Base-by-base conservation (phyloP, 2,329 filamentous ascomycete genomes). In the Epichloe coenophiala region DNA sequence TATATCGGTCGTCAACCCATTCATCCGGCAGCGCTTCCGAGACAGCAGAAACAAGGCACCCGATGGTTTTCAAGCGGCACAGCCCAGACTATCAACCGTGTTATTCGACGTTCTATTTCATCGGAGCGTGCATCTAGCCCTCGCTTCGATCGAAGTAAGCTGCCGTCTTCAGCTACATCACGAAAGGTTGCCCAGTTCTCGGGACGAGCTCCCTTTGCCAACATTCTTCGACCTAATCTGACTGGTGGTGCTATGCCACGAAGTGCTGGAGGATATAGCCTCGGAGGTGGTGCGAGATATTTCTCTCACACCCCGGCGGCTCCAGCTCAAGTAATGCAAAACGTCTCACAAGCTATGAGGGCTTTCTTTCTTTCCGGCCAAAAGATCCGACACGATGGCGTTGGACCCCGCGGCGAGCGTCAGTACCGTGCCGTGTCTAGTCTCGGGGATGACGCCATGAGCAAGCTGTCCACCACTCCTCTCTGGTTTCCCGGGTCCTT, bases 291-390 rank as follows among this genome's bases (percentile, higher is more conserved):
- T 57, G 86, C 83, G 23, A 79, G 91, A 57, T 91, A 91, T 71
- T 97, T 97, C 70, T 94, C 88, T 1, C 90, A 96, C 68, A 80
- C 82, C 1, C 88, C 91, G 1, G 84, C 87, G 9, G 80, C 84
- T 7, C 89, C 88, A 39, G 88, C 90, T 1, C 88, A 97, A 65
- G 88, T 97, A 45, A 80, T 97, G 48, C 86, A 93, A 66, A 95
- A 95, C 67, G 91, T 96, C n/a, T 95, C 88, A 12, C 83, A 89
- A 59, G 93, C 89, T 5, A 83, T 97, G 61, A 82, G 93, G 49
- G 90, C 89, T 12, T 96, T 98, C 68, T 84, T 88, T 69, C 75
- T 95, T n/a, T 89, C 86, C 0, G 93, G 93, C 0, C 82, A 95
- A 61, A 93, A 90, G 65, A 83, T 86, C 9, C 85, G 86, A 52